phyloP scores from a whole-genome alignment of 1,139 yeast genomes.

The Starmera stellimalicola region DNA sequence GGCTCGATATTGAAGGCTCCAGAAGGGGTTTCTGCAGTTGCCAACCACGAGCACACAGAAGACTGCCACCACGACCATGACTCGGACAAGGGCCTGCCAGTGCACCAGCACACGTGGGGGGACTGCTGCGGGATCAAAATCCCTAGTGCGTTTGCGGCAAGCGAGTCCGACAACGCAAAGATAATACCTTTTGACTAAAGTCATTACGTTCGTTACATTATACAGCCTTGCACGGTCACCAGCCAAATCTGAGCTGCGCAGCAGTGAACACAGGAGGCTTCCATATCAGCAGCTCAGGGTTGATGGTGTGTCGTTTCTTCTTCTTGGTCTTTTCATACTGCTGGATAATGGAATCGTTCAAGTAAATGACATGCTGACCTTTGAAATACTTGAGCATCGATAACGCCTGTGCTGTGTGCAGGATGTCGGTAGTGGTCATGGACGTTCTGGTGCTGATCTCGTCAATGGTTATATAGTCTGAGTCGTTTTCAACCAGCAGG shows the following conservation, averaged over 20 bases:
- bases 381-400: conserved; percentile 87
- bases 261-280: conserved; percentile 96
- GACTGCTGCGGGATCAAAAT: conserved; percentile 97
- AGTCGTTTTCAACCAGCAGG: conserved; percentile 53
- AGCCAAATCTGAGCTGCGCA: conserved; percentile 89
- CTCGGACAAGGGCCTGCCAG: conserved; percentile 17
- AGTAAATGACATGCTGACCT: conserved; percentile 90
- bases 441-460: conserved; percentile 81
- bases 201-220: too few relatives aligned
- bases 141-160: conserved; percentile 93
- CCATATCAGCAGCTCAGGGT: conserved; percentile 71
- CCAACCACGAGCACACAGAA: conserved; percentile 28
- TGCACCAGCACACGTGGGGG: conserved; percentile 65
- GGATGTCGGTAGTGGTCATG: conserved; percentile 93
- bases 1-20: conserved; percentile 65
- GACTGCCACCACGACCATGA: conserved; percentile 27
- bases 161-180: conserved; percentile 33
- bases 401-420: conserved; percentile 86
- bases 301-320: conserved; percentile 72
- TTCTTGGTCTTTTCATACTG: conserved; percentile 66
- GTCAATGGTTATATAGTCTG: conserved; percentile 75
- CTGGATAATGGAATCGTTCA: conserved; percentile 75
- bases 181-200: conserved; percentile 68
- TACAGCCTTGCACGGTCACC: conserved; percentile 57
- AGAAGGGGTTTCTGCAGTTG: conserved; percentile 42